Base-by-base conservation (phyloP, 495 filamentous ascomycete species). In the Acidomyces sp. region DNA sequence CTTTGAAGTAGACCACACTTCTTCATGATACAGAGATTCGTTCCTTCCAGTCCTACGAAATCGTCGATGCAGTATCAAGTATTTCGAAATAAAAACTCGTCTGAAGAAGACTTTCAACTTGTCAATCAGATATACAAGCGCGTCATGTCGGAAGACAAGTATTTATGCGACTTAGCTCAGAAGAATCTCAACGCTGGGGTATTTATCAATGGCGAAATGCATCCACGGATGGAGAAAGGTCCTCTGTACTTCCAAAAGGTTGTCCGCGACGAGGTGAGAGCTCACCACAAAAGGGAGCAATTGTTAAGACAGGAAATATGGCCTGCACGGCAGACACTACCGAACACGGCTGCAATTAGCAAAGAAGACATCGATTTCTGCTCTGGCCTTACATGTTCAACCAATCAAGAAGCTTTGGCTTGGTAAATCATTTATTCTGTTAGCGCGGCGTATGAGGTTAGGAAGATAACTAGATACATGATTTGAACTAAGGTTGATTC, bases 11-110 rank as follows among this genome's bases (percentile, higher is more conserved):
- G 62, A 1, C 57, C 61, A 0, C 53, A 68, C 41, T 66, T 62
- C 46, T 68, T 70, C 55, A 66, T 62, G 48, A 62, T 68, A 25
- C 63, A 68, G 42, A 54, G 66, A 3, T 59, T 68, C 35, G 51
- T 71, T 2, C 67, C 69, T 26, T 57, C 46, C 30, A 52, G 54
- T 3, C 50, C 67, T 3, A 58, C 49, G 23, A 62, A 39, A 2
- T 57, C 54, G 15, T 43, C 43, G 4, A 62, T 69, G 48, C 44
- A 61, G 17, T 69, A 69, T 49, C 63, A 73, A 45, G 62, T 71
- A 13, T 72, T 59, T 51, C 63, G 67, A 18, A 58, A 66, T 57
- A 67, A 64, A 47, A 46, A 56, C 33, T 48, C 62, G 10, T 54
- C 47, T 3, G 64, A 67, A 30, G 62, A 62, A 12, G 57, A 68